phyloP scores from a whole-genome alignment of 768 basidiomycete genomes.

The Mycena filopes region DNA sequence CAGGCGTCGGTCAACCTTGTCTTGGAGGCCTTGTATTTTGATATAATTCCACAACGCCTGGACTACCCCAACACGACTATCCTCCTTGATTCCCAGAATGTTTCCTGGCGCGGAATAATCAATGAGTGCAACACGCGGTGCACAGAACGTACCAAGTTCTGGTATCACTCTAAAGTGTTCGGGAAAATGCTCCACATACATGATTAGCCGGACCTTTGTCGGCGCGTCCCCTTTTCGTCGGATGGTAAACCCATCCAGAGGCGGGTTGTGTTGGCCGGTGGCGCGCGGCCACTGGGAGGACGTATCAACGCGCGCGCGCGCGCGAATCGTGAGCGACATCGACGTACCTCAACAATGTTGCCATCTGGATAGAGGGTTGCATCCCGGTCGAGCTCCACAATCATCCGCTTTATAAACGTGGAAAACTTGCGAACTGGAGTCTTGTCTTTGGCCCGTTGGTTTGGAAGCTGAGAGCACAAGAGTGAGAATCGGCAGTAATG shows the following conservation, averaged over 20 bases:
- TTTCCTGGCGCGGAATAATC: conserved; percentile 52
- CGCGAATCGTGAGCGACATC: background rate
- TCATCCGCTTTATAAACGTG: conserved; percentile 83
- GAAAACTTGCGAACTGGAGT: conserved; percentile 81
- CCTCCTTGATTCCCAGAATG: conserved; percentile 84
- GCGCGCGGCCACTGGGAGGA: conserved; percentile 69
- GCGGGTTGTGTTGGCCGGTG: conserved; percentile 64
- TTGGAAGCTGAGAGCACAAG: conserved; percentile 55
- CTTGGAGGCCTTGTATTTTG: conserved; percentile 84
- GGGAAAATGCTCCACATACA: conserved; percentile 88
- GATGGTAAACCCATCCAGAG: conserved; percentile 88
- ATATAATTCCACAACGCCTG: conserved; percentile 94
- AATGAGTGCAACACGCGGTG: background rate
- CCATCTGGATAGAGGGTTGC: conserved; percentile 82
- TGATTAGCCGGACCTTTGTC: conserved; percentile 83
- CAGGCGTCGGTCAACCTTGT: conserved; percentile 79
- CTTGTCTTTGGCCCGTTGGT: conserved; percentile 73
- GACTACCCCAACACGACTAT: conserved; percentile 82
- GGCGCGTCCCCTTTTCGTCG: conserved; percentile 82
- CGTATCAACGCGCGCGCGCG: background rate
- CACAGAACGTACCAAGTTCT: conserved; percentile 67
- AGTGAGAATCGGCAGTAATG: background rate
- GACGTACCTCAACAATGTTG: conserved; percentile 87
- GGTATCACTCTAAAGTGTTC: conserved; percentile 85
- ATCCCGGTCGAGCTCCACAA: conserved; percentile 90